Conservation (phyloP, 1,284 basidiomycete genomes). For the Pseudozyma flocculosa region DNA sequence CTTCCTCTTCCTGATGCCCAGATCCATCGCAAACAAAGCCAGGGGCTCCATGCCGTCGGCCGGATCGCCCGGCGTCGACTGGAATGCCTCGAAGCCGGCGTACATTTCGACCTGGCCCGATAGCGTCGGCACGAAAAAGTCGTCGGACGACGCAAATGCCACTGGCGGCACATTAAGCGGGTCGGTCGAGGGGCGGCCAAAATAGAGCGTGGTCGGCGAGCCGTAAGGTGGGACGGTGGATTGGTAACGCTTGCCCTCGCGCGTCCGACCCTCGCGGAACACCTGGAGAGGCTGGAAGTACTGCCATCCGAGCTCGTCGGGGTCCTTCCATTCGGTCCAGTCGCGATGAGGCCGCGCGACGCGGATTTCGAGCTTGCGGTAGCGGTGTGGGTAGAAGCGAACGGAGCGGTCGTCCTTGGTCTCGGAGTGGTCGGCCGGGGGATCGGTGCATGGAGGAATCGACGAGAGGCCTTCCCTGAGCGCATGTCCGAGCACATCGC, state of each 20-base stretch:
- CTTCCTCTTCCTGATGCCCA: conserved; percentile 24
- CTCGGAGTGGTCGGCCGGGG: conserved; percentile 36
- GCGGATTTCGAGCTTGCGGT: conserved; percentile 35
- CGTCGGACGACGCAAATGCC: conserved; percentile 33
- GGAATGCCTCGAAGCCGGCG: conserved; percentile 39
- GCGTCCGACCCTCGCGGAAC: conserved; percentile 13
- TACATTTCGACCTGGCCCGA: conserved; percentile 36
- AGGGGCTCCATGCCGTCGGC: conserved; percentile 47
- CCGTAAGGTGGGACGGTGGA: conserved; percentile 34
- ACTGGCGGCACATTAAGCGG: conserved; percentile 27
- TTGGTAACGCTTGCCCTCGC: conserved; percentile 18
- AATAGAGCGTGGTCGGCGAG: conserved; percentile 37
- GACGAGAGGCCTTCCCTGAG: conserved; percentile 15
- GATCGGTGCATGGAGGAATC: conserved; percentile 21
- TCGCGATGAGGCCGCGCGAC: conserved; percentile 35
- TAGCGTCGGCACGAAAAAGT: conserved; percentile 34
- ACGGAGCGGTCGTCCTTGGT: conserved; percentile 18
- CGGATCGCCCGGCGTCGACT: conserved; percentile 40
- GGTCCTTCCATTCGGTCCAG: conserved; percentile 34
- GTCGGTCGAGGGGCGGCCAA: conserved; percentile 27
- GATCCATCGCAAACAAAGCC: conserved; percentile 38
- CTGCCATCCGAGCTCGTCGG: conserved; percentile 38
- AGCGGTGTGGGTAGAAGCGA: conserved; percentile 42
- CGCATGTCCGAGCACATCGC: conserved; percentile 37
- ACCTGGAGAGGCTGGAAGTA: conserved; percentile 47